Percentiles rank a stretch among this genome's conserved stretches.
phyloP scores from a whole-genome alignment of 805 yeast species.

The Saturnispora mendoncae region DNA sequence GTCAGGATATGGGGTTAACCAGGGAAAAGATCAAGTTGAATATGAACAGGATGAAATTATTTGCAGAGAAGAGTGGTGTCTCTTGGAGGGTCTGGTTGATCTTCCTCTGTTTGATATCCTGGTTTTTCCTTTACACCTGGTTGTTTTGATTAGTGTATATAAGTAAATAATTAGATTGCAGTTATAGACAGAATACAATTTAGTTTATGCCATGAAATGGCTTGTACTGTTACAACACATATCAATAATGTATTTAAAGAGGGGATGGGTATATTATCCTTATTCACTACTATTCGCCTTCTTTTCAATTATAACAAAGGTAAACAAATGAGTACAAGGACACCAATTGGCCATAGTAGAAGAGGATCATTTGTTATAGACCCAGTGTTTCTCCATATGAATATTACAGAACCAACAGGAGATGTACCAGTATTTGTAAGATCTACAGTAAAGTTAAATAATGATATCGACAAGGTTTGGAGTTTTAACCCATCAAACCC shows the following conservation, averaged over 20 bases:
- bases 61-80: constrained; percentile 59
- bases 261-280: too few species aligned
- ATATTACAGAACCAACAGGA: neutral
- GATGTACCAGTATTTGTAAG: neutral
- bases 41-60: constrained; percentile 46
- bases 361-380: neutral
- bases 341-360: neutral
- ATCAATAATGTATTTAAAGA: too few species aligned
- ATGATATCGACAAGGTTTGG: too few species aligned
- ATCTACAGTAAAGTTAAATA: too few species aligned
- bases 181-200: too few species aligned
- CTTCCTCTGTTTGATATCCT: constrained; percentile 35
- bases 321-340: neutral
- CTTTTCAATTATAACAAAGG: too few species aligned
- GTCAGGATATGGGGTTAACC: constrained; percentile 26
- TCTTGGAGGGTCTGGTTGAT: constrained; percentile 54
- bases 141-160: constrained; percentile 13
- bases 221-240: too few species aligned
- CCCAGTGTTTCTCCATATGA: neutral
- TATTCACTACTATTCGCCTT: too few species aligned
- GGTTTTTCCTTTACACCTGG: constrained; percentile 39
- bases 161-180: too few species aligned
- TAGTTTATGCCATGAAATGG: too few species aligned
- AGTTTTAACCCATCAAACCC: too few species aligned
- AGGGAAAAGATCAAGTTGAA: constrained; percentile 42